Conservation (phyloP, 2,329 filamentous ascomycete species). For the Furcasterigmium sp. region DNA sequence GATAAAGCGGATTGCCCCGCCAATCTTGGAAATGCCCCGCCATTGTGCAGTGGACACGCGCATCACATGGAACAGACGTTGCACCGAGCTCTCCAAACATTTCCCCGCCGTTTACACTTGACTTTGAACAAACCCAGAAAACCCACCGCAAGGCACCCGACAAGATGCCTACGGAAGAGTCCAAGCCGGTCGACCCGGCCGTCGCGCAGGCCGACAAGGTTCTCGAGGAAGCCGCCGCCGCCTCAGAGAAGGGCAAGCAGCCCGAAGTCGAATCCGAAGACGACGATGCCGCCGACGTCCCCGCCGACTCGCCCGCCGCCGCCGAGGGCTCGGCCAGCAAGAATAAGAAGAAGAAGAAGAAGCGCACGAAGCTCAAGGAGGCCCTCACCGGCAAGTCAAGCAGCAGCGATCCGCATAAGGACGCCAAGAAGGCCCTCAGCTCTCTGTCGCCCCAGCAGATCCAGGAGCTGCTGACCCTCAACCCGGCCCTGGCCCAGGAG, state of each 20-base stretch:
- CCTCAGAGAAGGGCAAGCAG: constrained; percentile 37
- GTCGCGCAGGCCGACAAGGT: constrained; percentile 42
- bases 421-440: constrained; percentile 45
- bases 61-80: too few species aligned
- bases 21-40: too few species aligned
- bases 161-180: constrained; percentile 51
- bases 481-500: constrained; percentile 67
- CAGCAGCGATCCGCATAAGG: constrained; percentile 26
- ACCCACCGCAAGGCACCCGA: constrained; percentile 7
- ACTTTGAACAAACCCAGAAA: constrained; percentile 2
- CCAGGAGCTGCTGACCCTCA: constrained; percentile 63
- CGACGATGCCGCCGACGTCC: constrained; percentile 32
- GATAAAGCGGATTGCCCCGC: too few species aligned
- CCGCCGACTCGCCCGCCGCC: constrained; percentile 30
- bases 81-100: constrained; percentile 5
- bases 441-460: constrained; percentile 52
- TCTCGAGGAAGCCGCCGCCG: constrained; percentile 22
- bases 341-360: constrained; percentile 58
- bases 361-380: constrained; percentile 56
- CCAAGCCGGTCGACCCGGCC: constrained; percentile 53
- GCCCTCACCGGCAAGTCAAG: constrained; percentile 24
- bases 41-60: too few species aligned
- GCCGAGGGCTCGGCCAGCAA: constrained; percentile 30
- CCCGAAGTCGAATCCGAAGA: constrained; percentile 43
- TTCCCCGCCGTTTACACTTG: constrained; percentile 8